These are phyloP conservation scores for Plectosphaerella plurivora DNA, from an alignment of 2,329 filamentous ascomycete species.

Conservation along the genomic window DNA sequence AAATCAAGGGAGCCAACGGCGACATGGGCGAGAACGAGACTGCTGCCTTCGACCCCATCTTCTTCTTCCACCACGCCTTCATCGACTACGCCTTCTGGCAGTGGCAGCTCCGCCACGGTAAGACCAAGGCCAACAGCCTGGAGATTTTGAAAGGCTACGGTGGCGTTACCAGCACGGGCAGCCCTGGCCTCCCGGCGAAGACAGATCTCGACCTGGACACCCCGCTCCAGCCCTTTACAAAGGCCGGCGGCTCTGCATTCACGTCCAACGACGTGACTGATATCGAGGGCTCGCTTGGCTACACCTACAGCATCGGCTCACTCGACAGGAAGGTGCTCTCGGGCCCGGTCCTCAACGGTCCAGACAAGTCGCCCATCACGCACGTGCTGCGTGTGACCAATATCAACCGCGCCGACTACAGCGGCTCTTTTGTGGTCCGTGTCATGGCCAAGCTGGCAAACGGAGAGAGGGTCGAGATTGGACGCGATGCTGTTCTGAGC, in stretches of 20 bases:
- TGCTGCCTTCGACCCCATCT: slow-evolving; percentile 27
- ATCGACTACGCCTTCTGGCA: slow-evolving; percentile 23
- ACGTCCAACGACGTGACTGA: too few species aligned
- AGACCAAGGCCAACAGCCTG: neutral
- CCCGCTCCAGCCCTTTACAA: too few species aligned
- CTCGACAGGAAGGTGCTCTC: slow-evolving; percentile 10
- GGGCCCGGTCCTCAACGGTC: slow-evolving; percentile 4
- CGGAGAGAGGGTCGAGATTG: slow-evolving; percentile 2
- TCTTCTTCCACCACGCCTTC: slow-evolving; percentile 25
- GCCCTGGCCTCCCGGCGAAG: too few species aligned
- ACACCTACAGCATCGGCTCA: neutral
- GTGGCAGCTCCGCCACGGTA: slow-evolving; percentile 19
- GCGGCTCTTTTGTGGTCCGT: slow-evolving; percentile 18
- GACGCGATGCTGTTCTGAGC: slow-evolving; percentile 16
- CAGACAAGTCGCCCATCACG: neutral
- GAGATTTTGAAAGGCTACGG: slow-evolving; percentile 6
- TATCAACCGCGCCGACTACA: slow-evolving; percentile 14
- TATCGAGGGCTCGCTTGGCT: too few species aligned
- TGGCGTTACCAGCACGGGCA: slow-evolving; percentile 1
- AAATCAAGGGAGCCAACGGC: slow-evolving; percentile 19
- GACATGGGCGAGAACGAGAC: slow-evolving; percentile 29
- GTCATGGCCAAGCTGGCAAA: slow-evolving; percentile 6
- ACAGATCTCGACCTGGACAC: too few species aligned
- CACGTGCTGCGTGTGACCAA: slow-evolving; percentile 6
- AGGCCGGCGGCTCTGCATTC: too few species aligned